Evolutionary conservation across 1,284 basidiomycete genomes (phyloP).

Genomic region (Nidula niveotomentosa): DNA sequence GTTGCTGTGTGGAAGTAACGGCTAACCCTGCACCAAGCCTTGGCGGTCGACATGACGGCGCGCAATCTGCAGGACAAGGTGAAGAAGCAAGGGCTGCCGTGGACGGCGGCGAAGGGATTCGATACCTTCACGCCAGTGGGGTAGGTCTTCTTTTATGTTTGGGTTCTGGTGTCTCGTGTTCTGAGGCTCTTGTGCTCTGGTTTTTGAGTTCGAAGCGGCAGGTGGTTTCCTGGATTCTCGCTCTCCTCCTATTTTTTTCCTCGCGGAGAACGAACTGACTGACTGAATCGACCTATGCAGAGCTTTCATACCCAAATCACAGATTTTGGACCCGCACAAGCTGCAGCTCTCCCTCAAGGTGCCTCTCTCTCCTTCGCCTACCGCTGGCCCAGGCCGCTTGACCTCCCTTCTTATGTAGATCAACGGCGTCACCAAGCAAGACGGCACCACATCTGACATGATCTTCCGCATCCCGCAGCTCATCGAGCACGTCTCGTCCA

Average conservation of each 20-base stretch:
- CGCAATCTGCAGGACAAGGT: conserved; percentile 94
- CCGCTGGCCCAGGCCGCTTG: neutral
- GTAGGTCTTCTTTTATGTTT: conserved; percentile 31
- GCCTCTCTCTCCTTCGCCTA: conserved; percentile 1
- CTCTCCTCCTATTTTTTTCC: neutral
- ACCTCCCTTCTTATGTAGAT: conserved; percentile 44
- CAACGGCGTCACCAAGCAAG: conserved; percentile 83
- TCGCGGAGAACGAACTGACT: neutral
- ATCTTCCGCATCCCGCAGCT: conserved; percentile 91
- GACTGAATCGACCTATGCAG: conserved; percentile 30
- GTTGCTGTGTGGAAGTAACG: neutral
- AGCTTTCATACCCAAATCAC: conserved; percentile 77
- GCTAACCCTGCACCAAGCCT: conserved; percentile 49
- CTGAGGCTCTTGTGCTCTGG: neutral
- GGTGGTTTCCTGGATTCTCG: neutral
- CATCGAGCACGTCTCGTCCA: conserved; percentile 89
- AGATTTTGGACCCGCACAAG: conserved; percentile 73
- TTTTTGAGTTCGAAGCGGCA: no score
- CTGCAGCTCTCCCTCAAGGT: conserved; percentile 80
- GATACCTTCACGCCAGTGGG: conserved; percentile 88
- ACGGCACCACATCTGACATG: conserved; percentile 89
- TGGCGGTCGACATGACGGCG: conserved; percentile 95
- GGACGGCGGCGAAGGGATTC: conserved; percentile 91
- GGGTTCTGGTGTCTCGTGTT: neutral
- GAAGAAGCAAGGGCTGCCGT: conserved; percentile 92